Base-by-base conservation (phyloP, 73 alveolate species). In the Paramecium sonneborni region DNA sequence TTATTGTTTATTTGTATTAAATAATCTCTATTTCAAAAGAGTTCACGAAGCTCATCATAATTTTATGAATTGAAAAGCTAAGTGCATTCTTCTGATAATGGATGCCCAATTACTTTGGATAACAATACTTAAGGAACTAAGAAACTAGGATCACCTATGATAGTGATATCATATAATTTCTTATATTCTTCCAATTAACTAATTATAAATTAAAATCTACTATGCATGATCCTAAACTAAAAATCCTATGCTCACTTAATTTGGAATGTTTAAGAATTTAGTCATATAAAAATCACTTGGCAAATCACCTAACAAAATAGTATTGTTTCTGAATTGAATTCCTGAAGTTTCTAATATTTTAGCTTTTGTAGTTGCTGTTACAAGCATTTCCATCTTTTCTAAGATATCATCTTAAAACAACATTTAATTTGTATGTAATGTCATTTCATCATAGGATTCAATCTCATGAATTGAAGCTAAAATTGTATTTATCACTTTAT, bases 281-380 rank as follows among this genome's bases (percentile, higher is more conserved):
- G 76, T 79, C 90, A 79, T 79, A 79, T 79, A 79, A 44, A 41
- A 79, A 79, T 79, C 90, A 41, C 62, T 30, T 18, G 90, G 90
- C 12, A 79, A 23, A 79, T 79, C 90, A 11, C 90, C 90, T 79
- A 79, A 79, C 15, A 79, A 44, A 32, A 79, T 30, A 0, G 90
- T 79, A 62, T 79, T 79, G 12, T 38, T 26, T 79, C 43, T 38
- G 15, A 41, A 41, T 18, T 38, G 7, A 10, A 43, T 43, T 43
- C 74, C 74, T 3, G 44, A 24, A 12, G 44, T 24, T 9, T 21
- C 69, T 21, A 79, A 44, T 1, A 79, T 44, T 43, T 38, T 43
- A 35, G 76, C 69, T 44, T 79, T 79, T 0, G 90, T 43, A 0
- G 90, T 79, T 8, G 90, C 90, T 30, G 90, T 79, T 24, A 79